Percentiles rank a stretch among this genome's conserved stretches.
These are phyloP conservation scores for Ceratocystis alfenasii DNA, from an alignment of 2,329 filamentous ascomycete species.

Conservation along the genomic window DNA sequence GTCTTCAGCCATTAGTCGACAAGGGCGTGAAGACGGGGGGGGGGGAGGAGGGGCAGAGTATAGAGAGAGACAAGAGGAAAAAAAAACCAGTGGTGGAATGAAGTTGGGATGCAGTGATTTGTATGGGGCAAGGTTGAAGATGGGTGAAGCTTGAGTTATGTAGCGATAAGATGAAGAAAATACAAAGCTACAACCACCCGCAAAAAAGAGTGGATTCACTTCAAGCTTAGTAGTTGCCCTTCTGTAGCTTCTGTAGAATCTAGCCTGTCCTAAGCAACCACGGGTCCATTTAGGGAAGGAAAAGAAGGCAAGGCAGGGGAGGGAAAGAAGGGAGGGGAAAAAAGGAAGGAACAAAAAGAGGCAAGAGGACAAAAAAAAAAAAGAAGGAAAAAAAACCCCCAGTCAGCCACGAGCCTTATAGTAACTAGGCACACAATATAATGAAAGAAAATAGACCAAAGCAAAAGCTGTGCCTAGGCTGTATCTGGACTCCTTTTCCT, in stretches of 20 bases:
- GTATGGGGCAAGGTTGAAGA: slow-evolving; percentile 8
- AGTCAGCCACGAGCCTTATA: not conserved
- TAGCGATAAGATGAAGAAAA: slow-evolving; percentile 20
- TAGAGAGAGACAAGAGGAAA: not conserved
- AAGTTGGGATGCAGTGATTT: not conserved
- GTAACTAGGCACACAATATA: not conserved
- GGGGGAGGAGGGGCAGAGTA: not conserved
- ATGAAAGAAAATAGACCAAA: not conserved
- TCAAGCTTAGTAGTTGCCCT: slow-evolving; percentile 4
- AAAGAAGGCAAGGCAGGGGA: not conserved
- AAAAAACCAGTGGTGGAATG: not conserved
- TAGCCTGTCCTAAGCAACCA: slow-evolving; percentile 5
- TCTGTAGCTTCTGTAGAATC: not conserved
- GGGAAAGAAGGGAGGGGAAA: not conserved
- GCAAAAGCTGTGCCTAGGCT: not conserved
- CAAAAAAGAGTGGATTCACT: slow-evolving; percentile 15
- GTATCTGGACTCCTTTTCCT: not conserved
- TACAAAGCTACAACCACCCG: slow-evolving; percentile 13
- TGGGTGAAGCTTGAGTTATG: slow-evolving; percentile 8
- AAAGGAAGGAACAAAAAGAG: not conserved
- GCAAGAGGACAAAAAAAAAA: not conserved
- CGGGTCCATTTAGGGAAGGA: not conserved
- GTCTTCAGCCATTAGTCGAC: slow-evolving; percentile 18
- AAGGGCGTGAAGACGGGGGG: slow-evolving; percentile 9
- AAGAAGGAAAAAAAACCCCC: not conserved